phyloP scores from a whole-genome alignment of 2,329 filamentous ascomycete genomes.

The Aspergillus sergii region DNA sequence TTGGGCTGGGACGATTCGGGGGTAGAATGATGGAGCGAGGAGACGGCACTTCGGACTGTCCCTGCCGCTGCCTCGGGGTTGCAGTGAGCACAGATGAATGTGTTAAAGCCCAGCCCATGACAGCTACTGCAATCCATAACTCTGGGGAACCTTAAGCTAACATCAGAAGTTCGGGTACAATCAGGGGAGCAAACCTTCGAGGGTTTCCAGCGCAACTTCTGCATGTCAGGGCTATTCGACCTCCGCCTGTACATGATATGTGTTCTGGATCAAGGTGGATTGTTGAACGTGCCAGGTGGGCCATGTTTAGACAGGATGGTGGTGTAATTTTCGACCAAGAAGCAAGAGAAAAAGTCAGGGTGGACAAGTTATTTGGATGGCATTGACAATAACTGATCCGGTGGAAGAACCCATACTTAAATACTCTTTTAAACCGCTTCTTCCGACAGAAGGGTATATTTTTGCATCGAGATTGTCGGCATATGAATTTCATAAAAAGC shows the following conservation, averaged over 20 bases:
- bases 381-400: not conserved
- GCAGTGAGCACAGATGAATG: slow-evolving; percentile 35
- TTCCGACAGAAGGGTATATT: not conserved
- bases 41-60: slow-evolving; percentile 5
- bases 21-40: slow-evolving; percentile 14
- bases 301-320: slow-evolving; percentile 19
- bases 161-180: not conserved
- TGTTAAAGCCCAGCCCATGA: slow-evolving; percentile 34
- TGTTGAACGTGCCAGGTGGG: slow-evolving; percentile 17
- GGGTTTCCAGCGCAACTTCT: slow-evolving; percentile 41
- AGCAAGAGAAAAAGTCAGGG: not conserved
- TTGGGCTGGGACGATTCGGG: slow-evolving; percentile 18
- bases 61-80: slow-evolving; percentile 28
- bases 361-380: not conserved
- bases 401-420: not conserved
- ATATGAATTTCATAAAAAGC: not conserved
- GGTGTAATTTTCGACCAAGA: not conserved
- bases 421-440: not conserved
- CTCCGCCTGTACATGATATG: slow-evolving; percentile 37
- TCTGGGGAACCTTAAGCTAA: slow-evolving; percentile 17
- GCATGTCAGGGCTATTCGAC: slow-evolving; percentile 35
- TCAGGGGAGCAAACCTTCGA: slow-evolving; percentile 31
- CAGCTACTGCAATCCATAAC: slow-evolving; percentile 30
- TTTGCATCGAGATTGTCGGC: slow-evolving; percentile 9
- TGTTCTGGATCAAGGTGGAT: slow-evolving; percentile 35